Base-by-base conservation (phyloP, 768 basidiomycete species). In the Gloeophyllum trabeum region DNA sequence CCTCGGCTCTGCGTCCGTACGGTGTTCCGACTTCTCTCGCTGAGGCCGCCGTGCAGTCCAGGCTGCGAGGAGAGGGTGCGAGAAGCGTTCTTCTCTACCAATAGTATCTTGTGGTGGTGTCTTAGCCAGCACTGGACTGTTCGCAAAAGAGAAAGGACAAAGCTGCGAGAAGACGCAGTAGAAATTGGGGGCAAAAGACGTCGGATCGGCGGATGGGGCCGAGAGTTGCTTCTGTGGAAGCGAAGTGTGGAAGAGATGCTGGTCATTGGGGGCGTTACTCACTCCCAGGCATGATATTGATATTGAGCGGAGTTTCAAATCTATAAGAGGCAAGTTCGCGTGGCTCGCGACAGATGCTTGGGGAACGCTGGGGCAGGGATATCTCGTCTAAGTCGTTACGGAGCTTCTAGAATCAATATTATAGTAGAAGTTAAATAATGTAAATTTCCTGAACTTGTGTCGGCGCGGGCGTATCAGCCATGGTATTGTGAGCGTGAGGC, bases 1-100 rank as follows among this genome's bases (percentile, higher is more conserved):
- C 76, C 80, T 18, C 75, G 81, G 13, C 49, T 81, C 20, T 51
- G 71, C 45, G 48, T 61, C 42, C 65, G 80, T 37, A 81, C 79
- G 1, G 50, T 77, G n/a, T 51, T 61, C 44, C 57, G 61, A n/a
- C 48, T 63, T 5, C 28, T 59, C 20, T 42, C 56, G 7, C 13
- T 51, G n/a, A 35, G 13, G 5, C 46, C 50, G 4, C 54, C 51
- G 10, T 60, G 58, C 52, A 53, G 52, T 19, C 45, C 50, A 6
- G 61, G 57, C 20, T 63, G 61, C 48, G 38, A 47, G 24, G 61
- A 63, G 44, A 42, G 23, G 5, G 34, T 42, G 34, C 21, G 32
- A 3, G 43, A 51, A 21, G 47, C 51, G 20, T 57, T 62, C 50
- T 54, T 53, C 44, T 55, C 51, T 32, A 25, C 44, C 16, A 48